Evolutionary conservation across 2,329 filamentous ascomycete genomes (phyloP).

Genomic region (Penicillium sp.): DNA sequence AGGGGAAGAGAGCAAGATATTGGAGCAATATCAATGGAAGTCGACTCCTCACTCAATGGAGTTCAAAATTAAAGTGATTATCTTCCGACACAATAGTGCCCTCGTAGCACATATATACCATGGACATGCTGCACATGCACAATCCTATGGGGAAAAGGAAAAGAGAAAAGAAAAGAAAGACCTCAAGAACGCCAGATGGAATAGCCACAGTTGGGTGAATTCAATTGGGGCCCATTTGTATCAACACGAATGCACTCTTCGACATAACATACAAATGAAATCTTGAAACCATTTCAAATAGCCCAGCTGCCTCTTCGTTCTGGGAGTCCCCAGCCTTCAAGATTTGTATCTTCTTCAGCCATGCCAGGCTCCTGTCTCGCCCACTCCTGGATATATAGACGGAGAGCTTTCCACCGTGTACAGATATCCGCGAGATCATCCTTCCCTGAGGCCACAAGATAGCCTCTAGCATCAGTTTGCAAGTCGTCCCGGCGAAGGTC

Average conservation of each 20-base stretch:
- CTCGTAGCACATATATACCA: not conserved
- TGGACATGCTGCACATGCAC: not conserved
- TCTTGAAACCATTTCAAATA: conserved; percentile 37
- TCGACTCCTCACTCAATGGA: not conserved
- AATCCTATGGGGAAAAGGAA: not conserved
- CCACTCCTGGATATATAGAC: conserved; percentile 80
- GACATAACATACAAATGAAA: not conserved
- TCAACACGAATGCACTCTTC: not conserved
- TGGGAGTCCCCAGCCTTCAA: conserved; percentile 58
- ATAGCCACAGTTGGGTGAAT: not conserved
- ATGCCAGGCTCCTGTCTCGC: conserved; percentile 74
- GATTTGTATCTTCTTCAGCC: conserved; percentile 45
- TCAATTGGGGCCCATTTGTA: not conserved
- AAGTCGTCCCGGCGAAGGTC: conserved; percentile 67
- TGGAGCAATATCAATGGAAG: not conserved
- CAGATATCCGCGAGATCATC: conserved; percentile 47
- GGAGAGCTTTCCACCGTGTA: conserved; percentile 73
- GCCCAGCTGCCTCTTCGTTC: conserved; percentile 59
- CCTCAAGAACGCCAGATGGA: not conserved
- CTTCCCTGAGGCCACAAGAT: conserved; percentile 52
- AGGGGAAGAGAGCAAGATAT: not conserved
- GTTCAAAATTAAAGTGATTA: not conserved
- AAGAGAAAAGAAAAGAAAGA: not conserved
- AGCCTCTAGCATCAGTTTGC: conserved; percentile 57
- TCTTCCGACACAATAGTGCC: not conserved